Evolutionary conservation across 257 asterid genomes (phyloP).

Genomic region (Scutellaria baicalensis): DNA sequence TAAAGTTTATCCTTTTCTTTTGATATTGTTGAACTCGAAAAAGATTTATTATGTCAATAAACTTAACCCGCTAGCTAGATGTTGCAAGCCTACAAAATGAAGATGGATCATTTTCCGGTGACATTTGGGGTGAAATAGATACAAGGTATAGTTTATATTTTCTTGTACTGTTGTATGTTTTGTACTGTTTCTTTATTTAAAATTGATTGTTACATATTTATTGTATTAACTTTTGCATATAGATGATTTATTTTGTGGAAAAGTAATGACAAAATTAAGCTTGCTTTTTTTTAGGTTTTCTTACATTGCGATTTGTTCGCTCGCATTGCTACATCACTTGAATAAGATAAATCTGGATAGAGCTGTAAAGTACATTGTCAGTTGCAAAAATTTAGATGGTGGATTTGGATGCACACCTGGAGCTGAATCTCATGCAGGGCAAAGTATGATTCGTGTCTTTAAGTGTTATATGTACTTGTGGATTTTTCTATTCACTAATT

Average conservation of each 20-base stretch:
- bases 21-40: neutral
- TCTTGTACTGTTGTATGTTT: neutral
- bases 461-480: neutral
- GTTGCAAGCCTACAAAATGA: constrained; percentile 77
- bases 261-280: neutral
- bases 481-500: neutral
- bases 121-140: constrained; percentile 95
- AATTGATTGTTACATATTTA: neutral
- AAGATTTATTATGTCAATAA: neutral
- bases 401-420: constrained; percentile 97
- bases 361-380: constrained; percentile 77
- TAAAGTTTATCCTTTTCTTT: neutral
- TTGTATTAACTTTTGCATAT: neutral
- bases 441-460: constrained; percentile 49
- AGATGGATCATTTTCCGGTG: constrained; percentile 94
- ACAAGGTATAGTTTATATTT: constrained; percentile 46
- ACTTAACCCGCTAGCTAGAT: constrained; percentile 65
- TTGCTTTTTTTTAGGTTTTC: constrained; percentile 57
- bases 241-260: neutral
- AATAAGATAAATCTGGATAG: constrained; percentile 68
- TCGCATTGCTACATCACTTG: constrained; percentile 58
- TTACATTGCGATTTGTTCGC: constrained; percentile 68
- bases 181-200: neutral
- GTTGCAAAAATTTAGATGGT: constrained; percentile 95
- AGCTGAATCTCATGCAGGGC: constrained; percentile 93